phyloP scores from a whole-genome alignment of 768 basidiomycete species.

The Cubamyces lactineus region DNA sequence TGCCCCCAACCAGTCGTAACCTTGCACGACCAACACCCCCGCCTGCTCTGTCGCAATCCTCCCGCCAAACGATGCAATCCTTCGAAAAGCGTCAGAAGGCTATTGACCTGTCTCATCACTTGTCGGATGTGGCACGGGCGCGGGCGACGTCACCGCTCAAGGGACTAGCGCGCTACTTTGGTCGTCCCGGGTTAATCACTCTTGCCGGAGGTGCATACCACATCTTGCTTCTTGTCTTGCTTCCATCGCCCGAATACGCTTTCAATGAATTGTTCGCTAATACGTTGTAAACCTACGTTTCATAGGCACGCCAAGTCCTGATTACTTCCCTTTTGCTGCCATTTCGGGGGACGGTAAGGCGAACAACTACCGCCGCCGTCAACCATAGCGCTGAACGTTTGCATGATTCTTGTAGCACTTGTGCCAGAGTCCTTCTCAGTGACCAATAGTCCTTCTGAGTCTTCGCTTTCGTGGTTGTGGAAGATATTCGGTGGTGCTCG shows the following conservation, averaged over 20 bases:
- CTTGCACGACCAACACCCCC: constrained; percentile 2
- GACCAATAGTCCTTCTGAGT: constrained; percentile 27
- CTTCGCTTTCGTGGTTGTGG: constrained; percentile 60
- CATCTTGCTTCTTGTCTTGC: background rate
- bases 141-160: constrained; percentile 64
- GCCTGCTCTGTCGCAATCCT: constrained; percentile 14
- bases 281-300: background rate
- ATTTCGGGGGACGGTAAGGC: constrained; percentile 52
- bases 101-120: constrained; percentile 73
- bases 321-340: constrained; percentile 70
- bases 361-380: background rate
- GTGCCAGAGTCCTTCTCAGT: constrained; percentile 53
- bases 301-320: constrained; percentile 65
- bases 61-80: constrained; percentile 13
- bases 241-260: background rate
- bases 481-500: constrained; percentile 46
- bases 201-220: constrained; percentile 67
- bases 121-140: constrained; percentile 57
- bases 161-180: constrained; percentile 61
- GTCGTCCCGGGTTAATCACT: constrained; percentile 53
- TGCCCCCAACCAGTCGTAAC: background rate
- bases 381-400: background rate
- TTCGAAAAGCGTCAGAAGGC: constrained; percentile 47
- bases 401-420: constrained; percentile 36
- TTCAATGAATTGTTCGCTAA: background rate